Evolutionary conservation across 352 stramenopile genomes (phyloP).

Genomic region (Pythium sp.): DNA sequence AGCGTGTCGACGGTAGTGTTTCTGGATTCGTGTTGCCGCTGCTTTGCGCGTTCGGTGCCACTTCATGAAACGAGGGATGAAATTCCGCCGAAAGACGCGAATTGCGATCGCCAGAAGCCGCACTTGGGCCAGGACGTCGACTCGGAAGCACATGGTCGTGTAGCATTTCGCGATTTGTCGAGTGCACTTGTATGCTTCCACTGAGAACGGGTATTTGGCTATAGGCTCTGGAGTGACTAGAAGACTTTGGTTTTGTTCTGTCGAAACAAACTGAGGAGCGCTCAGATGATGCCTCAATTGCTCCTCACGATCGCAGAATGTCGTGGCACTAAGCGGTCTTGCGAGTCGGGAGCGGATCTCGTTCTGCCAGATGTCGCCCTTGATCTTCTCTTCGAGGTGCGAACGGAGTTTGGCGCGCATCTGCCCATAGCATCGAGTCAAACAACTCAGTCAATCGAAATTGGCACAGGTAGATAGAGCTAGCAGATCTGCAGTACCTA

Average conservation of each 20-base stretch:
- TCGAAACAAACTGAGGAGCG: constrained; percentile 21
- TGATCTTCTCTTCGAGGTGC: constrained; percentile 40
- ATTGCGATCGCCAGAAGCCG: constrained; percentile 30
- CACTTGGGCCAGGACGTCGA: constrained; percentile 20
- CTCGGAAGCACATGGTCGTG: constrained; percentile 25
- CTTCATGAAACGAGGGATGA: constrained; percentile 24
- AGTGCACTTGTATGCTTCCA: constrained; percentile 28
- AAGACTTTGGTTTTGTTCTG: background rate
- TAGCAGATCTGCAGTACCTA: background rate
- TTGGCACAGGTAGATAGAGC: background rate
- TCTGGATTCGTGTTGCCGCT: constrained; percentile 34
- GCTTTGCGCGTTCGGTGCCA: constrained; percentile 25
- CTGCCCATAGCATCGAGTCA: constrained; percentile 12
- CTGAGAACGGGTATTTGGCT: constrained; percentile 27
- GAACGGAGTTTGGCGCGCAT: constrained; percentile 34
- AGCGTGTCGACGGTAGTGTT: constrained; percentile 20
- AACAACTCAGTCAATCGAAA: background rate
- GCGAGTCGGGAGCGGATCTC: constrained; percentile 49
- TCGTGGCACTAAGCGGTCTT: constrained; percentile 44
- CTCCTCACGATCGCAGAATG: constrained; percentile 39
- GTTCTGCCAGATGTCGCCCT: constrained; percentile 51
- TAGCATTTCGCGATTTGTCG: constrained; percentile 26
- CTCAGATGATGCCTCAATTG: constrained; percentile 37
- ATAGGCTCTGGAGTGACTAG: background rate
- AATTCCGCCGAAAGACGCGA: constrained; percentile 28